phyloP scores from a whole-genome alignment of 345 rosid genomes.

The Xanthoceras sorbifolium region DNA sequence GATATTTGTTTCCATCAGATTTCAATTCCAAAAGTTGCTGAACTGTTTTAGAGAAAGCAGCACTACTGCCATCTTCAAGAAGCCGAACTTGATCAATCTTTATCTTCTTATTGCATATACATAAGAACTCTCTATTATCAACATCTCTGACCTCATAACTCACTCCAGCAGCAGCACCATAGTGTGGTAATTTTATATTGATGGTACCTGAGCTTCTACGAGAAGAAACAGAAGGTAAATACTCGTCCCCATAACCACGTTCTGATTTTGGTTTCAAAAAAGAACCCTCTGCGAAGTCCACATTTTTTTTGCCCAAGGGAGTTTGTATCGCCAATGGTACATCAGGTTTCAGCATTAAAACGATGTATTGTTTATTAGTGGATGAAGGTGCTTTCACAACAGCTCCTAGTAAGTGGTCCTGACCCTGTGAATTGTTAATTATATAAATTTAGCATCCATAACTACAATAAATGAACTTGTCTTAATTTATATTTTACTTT shows the following conservation, averaged over 20 bases:
- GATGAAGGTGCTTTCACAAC: slow-evolving; percentile 57
- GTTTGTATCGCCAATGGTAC: slow-evolving; percentile 44
- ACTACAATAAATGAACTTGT: background rate
- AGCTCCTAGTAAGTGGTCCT: slow-evolving; percentile 87
- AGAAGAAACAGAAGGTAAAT: slow-evolving; percentile 35
- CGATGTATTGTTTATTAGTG: slow-evolving; percentile 59
- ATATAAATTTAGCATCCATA: slow-evolving; percentile 20
- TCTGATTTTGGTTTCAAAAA: slow-evolving; percentile 72
- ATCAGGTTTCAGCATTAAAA: slow-evolving; percentile 78
- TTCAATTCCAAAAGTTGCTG: slow-evolving; percentile 67
- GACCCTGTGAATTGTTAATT: slow-evolving; percentile 48
- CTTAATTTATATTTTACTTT: background rate
- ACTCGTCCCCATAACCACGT: slow-evolving; percentile 71
- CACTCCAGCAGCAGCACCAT: slow-evolving; percentile 77
- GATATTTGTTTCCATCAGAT: slow-evolving; percentile 69
- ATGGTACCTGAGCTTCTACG: slow-evolving; percentile 71
- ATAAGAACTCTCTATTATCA: slow-evolving; percentile 63
- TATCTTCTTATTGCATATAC: slow-evolving; percentile 63
- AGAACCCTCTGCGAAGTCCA: slow-evolving; percentile 55
- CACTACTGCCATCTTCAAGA: slow-evolving; percentile 63
- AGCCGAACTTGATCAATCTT: slow-evolving; percentile 63
- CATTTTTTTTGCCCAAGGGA: slow-evolving; percentile 52
- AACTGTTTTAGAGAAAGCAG: slow-evolving; percentile 84
- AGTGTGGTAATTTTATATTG: slow-evolving; percentile 68
- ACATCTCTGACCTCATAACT: slow-evolving; percentile 78